A percentile compares a stretch with the other conserved stretches of the same genome.
Evolutionary conservation across 169 alveolate genomes (phyloP).

Genomic region (Cyclospora cayetanensis): DNA sequence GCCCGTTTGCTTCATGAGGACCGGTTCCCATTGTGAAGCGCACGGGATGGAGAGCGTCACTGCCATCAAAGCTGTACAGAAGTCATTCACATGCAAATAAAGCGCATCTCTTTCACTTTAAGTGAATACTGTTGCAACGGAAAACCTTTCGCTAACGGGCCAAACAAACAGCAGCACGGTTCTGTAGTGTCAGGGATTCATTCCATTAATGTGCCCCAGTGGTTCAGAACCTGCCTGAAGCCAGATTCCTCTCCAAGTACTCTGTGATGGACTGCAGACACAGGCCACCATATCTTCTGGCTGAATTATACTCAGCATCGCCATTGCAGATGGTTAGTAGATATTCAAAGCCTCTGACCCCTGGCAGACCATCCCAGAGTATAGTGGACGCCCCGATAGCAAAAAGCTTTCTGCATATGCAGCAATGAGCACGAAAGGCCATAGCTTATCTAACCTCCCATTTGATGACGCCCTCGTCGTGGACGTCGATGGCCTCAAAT

Average conservation of each 20-base stretch:
- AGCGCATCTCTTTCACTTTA: not conserved
- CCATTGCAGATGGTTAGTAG: too few relatives aligned
- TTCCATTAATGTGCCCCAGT: not conserved
- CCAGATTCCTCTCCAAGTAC: slow-evolving; percentile 61
- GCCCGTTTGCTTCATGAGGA: too few relatives aligned
- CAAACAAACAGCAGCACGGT: too few relatives aligned
- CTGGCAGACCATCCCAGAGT: too few relatives aligned
- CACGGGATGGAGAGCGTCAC: slow-evolving; percentile 51
- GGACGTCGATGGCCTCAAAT: slow-evolving; percentile 46
- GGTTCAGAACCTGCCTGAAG: slow-evolving; percentile 67
- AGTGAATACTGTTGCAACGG: not conserved
- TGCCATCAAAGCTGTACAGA: slow-evolving; percentile 17
- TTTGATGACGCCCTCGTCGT: slow-evolving; percentile 50
- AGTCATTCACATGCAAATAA: not conserved
- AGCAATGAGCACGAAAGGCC: too few relatives aligned
- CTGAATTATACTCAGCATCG: too few relatives aligned
- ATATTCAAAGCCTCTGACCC: too few relatives aligned
- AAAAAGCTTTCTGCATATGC: too few relatives aligned
- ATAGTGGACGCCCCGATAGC: too few relatives aligned
- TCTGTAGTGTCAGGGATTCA: not conserved
- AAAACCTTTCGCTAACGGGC: not conserved
- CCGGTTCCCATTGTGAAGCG: too few relatives aligned
- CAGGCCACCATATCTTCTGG: too few relatives aligned
- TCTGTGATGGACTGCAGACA: slow-evolving; percentile 46
- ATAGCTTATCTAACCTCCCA: slow-evolving; percentile 5